Conservation (phyloP, 169 alveolate species). For the Perkinsus chesapeaki region DNA sequence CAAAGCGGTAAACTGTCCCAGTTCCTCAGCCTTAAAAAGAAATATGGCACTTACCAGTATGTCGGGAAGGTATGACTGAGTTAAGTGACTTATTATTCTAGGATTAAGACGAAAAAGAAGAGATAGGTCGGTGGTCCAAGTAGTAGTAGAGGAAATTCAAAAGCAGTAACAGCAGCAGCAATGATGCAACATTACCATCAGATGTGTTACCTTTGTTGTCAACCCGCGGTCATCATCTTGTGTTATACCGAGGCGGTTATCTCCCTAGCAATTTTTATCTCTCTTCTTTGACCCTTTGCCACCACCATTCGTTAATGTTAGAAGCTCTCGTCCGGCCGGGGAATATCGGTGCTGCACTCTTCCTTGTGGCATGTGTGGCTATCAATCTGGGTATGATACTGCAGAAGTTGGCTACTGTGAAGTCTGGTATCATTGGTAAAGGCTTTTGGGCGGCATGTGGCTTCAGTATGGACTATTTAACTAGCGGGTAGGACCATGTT, state of each 20-base stretch:
- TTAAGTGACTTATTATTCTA: not conserved
- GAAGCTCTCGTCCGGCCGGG: not conserved
- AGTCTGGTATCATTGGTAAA: not conserved
- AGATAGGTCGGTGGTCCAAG: too few relatives aligned
- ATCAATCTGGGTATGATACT: not conserved
- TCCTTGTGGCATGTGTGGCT: not conserved
- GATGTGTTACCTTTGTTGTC: not conserved
- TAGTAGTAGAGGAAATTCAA: too few relatives aligned
- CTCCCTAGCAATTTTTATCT: not conserved
- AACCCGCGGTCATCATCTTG: not conserved
- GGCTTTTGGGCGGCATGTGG: not conserved
- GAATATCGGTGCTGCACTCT: not conserved
- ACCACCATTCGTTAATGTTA: not conserved
- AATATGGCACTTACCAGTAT: not conserved
- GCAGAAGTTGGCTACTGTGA: not conserved
- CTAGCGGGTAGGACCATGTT: not conserved
- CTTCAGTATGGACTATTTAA: not conserved
- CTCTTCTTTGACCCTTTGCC: not conserved
- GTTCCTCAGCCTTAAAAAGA: not conserved
- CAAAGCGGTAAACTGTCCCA: not conserved
- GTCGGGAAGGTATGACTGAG: not conserved
- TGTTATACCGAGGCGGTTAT: not conserved
- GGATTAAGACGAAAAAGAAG: not conserved
- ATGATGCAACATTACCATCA: not conserved
- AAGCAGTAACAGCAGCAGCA: too few relatives aligned